These are phyloP conservation scores for Podospora australis DNA, from an alignment of 495 filamentous ascomycete genomes.

Conservation along the genomic window DNA sequence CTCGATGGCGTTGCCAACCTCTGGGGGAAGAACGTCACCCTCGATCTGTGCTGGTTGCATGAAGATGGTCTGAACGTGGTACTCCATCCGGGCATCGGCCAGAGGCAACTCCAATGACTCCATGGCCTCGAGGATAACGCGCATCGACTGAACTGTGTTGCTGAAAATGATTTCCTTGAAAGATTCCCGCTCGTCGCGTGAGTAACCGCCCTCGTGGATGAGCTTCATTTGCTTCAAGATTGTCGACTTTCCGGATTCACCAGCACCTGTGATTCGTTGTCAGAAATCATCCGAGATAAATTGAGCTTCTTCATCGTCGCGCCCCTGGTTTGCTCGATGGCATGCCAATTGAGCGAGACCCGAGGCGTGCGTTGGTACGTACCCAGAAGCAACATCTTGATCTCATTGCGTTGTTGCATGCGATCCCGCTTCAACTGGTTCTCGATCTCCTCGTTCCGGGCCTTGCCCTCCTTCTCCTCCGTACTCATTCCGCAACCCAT, in stretches of 20 bases:
- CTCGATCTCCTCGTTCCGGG: slow-evolving; percentile 98
- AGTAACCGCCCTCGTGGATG: slow-evolving; percentile 76
- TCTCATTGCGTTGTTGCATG: slow-evolving; percentile 93
- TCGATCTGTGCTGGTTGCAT: slow-evolving; percentile 95
- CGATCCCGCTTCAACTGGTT: slow-evolving; percentile 94
- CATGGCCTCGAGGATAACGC: slow-evolving; percentile 94
- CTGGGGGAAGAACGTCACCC: slow-evolving; percentile 87
- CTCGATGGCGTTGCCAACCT: slow-evolving; percentile 90
- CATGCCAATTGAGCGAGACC: too few relatives aligned
- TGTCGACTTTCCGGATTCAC: slow-evolving; percentile 99
- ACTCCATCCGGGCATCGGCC: slow-evolving; percentile 81
- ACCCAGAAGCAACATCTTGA: slow-evolving; percentile 99
- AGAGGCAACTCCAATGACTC: slow-evolving; percentile 85
- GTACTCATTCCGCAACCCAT: slow-evolving; percentile 99
- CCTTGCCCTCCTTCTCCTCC: slow-evolving; percentile 99
- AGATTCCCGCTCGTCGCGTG: slow-evolving; percentile 69
- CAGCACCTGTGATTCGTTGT: slow-evolving; percentile 63
- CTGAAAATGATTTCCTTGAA: slow-evolving; percentile 98
- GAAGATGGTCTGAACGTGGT: slow-evolving; percentile 92
- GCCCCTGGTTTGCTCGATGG: too few relatives aligned
- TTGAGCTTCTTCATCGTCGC: too few relatives aligned
- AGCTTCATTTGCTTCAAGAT: slow-evolving; percentile 99
- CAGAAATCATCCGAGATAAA: too few relatives aligned
- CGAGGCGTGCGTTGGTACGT: slow-evolving; percentile 39
- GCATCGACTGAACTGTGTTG: slow-evolving; percentile 95